Evolutionary conservation across 2,329 filamentous ascomycete genomes (phyloP).

Genomic region (Colletotrichum tropicale): DNA sequence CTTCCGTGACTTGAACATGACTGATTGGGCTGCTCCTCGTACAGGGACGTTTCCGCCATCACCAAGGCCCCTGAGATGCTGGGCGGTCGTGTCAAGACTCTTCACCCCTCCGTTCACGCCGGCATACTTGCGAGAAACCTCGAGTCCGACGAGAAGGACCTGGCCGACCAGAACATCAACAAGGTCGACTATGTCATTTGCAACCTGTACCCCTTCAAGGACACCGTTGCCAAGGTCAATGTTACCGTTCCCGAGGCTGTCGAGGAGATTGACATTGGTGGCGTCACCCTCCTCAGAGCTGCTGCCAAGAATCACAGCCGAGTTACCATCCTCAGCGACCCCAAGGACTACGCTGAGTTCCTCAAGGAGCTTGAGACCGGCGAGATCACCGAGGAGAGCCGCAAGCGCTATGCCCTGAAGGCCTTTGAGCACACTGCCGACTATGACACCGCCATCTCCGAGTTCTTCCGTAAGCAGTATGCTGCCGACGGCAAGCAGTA

Average conservation of each 20-base stretch:
- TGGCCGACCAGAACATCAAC: slow-evolving; percentile 91
- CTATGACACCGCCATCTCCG: slow-evolving; percentile 92
- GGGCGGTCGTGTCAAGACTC: slow-evolving; percentile 83
- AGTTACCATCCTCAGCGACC: slow-evolving; percentile 95
- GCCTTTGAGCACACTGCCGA: slow-evolving; percentile 98
- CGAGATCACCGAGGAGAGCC: slow-evolving; percentile 83
- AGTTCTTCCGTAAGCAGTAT: slow-evolving; percentile 98
- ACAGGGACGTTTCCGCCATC: slow-evolving; percentile 96
- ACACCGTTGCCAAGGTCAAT: slow-evolving; percentile 95
- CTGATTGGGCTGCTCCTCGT: background rate
- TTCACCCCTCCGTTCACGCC: slow-evolving; percentile 90
- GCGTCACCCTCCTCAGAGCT: slow-evolving; percentile 93
- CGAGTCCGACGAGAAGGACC: slow-evolving; percentile 94
- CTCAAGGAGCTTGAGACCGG: slow-evolving; percentile 87
- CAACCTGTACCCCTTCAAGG: slow-evolving; percentile 99
- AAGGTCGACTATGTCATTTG: slow-evolving; percentile 97
- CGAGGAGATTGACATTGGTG: slow-evolving; percentile 98
- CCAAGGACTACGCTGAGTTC: slow-evolving; percentile 92
- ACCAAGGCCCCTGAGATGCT: slow-evolving; percentile 98
- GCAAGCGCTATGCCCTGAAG: slow-evolving; percentile 92
- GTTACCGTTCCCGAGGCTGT: slow-evolving; percentile 97
- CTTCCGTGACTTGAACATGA: background rate
- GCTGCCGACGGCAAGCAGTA: slow-evolving; percentile 84
- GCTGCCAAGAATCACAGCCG: slow-evolving; percentile 97
- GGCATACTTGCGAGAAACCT: slow-evolving; percentile 94